Conservation (phyloP, 1,284 basidiomycete species). For the Malassezia restricta region DNA sequence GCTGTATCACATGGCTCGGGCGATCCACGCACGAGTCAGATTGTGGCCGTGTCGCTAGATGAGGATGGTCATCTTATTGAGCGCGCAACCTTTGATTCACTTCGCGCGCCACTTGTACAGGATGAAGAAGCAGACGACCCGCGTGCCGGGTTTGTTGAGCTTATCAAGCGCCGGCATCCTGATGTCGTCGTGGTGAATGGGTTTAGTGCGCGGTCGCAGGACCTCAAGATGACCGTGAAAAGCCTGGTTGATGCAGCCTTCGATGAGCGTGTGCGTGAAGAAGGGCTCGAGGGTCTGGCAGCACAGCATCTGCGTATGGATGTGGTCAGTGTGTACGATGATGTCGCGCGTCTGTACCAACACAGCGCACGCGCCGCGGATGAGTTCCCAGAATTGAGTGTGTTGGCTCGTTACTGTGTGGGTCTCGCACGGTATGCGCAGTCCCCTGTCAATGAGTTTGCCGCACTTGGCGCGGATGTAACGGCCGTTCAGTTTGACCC, state of each 20-base stretch:
- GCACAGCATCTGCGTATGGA: constrained; percentile 30
- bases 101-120: constrained; percentile 22
- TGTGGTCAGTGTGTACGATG: constrained; percentile 75
- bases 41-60: constrained; percentile 74
- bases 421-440: constrained; percentile 86
- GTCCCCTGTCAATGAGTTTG: constrained; percentile 58
- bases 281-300: constrained; percentile 18
- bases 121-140: constrained; percentile 24
- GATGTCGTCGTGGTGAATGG: constrained; percentile 83
- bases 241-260: constrained; percentile 56
- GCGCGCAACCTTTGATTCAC: constrained; percentile 69
- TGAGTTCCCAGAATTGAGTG: constrained; percentile 70
- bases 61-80: constrained; percentile 77
- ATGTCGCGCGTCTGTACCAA: constrained; percentile 86
- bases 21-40: constrained; percentile 77
- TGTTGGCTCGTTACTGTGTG: constrained; percentile 82
- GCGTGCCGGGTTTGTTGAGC: constrained; percentile 59
- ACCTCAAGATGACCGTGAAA: constrained; percentile 53
- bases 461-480: constrained; percentile 35
- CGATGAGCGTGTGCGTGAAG: constrained; percentile 41
- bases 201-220: constrained; percentile 56
- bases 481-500: constrained; percentile 52
- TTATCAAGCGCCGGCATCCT: constrained; percentile 68
- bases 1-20: constrained; percentile 91
- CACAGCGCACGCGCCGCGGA: constrained; percentile 71